These are phyloP conservation scores for Debaryomyces singareniensis DNA, from an alignment of 1,139 yeast species.

Conservation along the genomic window DNA sequence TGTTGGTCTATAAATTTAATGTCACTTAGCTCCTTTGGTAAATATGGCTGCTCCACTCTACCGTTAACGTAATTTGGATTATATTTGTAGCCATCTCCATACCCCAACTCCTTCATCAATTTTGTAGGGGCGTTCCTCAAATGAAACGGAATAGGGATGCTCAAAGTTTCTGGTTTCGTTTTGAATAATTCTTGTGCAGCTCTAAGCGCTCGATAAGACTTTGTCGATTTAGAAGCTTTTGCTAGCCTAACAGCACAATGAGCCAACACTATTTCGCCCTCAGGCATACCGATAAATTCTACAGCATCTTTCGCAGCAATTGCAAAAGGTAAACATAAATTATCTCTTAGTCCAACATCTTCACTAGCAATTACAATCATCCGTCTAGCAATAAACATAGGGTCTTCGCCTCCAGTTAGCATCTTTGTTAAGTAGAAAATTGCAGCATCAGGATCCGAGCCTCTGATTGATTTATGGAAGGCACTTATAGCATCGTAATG, in stretches of 20 bases:
- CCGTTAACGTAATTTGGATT: slow-evolving; percentile 79
- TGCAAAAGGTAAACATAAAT: slow-evolving; percentile 79
- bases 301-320: slow-evolving; percentile 81
- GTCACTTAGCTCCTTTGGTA: slow-evolving; percentile 46
- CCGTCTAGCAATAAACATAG: slow-evolving; percentile 82
- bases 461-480: slow-evolving; percentile 85
- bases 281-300: slow-evolving; percentile 95
- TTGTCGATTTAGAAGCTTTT: slow-evolving; percentile 77
- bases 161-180: slow-evolving; percentile 57
- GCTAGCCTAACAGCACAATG: slow-evolving; percentile 91
- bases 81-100: slow-evolving; percentile 78
- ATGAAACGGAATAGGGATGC: slow-evolving; percentile 69
- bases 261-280: slow-evolving; percentile 82
- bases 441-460: slow-evolving; percentile 85
- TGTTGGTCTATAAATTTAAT: slow-evolving; percentile 30
- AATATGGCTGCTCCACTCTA: slow-evolving; percentile 59
- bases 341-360: slow-evolving; percentile 80
- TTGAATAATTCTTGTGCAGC: slow-evolving; percentile 52
- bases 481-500: slow-evolving; percentile 96
- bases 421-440: slow-evolving; percentile 78
- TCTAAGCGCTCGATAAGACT: slow-evolving; percentile 74
- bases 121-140: slow-evolving; percentile 90
- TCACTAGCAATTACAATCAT: slow-evolving; percentile 93
- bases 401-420: slow-evolving; percentile 92
- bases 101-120: slow-evolving; percentile 84